Base-by-base conservation (phyloP, 2,329 filamentous ascomycete genomes). In the Balansia obtecta region DNA sequence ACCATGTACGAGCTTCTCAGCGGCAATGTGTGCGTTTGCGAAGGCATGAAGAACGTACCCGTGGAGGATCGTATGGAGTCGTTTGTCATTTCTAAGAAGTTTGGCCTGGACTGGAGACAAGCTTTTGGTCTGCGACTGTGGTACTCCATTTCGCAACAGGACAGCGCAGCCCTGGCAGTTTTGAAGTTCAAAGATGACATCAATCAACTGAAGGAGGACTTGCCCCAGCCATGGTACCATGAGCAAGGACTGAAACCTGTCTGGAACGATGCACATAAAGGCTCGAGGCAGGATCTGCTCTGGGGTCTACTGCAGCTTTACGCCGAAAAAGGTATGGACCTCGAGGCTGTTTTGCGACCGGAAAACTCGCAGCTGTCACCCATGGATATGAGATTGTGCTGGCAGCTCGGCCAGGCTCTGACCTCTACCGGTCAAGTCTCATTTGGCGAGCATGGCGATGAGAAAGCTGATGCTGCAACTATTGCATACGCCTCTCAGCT, bases 31-130 rank as follows among this genome's bases (percentile, higher is more conserved):
- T 84, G 87, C 55, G 79, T 83, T 30, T 90, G 87, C 52, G 80
- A 89, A 57, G 93, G 91, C 11, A 83, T 85, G 61, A 84, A 81
- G 56, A 75, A 74, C 2, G 82, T 79, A 7, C 79, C 86, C 1
- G 70, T 84, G 9, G 93, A 97, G 65, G 88, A 97, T 66, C 83
- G 86, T 43, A 77, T 85, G 39, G 77, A 83, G 13, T 84, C 84
- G 0, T 95, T 98, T 62, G 76, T 82, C 49, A 86, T 98, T 56
- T 86, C 88, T 1, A 78, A 86, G 59, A 83, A 83, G 45, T 98
- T 96, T 63, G 81, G 81, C 4, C 74, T 98, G 37, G 86, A 94
- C 63, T 98, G 93, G 93, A 83, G 88, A 64, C 90, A 95, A 62
- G 84, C 90, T 0, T 95, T 98, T 65, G 91, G 88, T 11, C 75